Base-by-base conservation (phyloP, 805 yeast genomes). In the Cyberlindnera mrakii region DNA sequence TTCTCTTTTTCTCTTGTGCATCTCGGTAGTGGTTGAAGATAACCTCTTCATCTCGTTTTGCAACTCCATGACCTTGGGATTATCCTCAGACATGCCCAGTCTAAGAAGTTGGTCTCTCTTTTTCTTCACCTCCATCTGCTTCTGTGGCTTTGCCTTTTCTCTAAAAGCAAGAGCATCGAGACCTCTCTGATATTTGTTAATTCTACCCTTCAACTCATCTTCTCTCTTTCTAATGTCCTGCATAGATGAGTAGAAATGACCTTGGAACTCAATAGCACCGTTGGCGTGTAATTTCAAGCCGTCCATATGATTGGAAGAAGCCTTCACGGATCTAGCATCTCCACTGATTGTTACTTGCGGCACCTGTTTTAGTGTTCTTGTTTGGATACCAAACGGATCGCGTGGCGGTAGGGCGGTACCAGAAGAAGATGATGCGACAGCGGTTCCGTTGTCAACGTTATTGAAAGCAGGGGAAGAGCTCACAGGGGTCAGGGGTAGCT, bases 71-170 rank as follows among this genome's bases (percentile, higher is more conserved):
- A 48, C 40, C 29, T 40, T 41, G 11, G 32, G 19, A 27, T 37
- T 44, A 7, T 35, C 37, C 18, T 19, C 35, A 3, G 42, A 15
- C 18, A 43, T 41, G 13, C 52, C 49, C 44, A 48, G 33, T 16
- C 39, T 30, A 17, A 48, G 14, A 19, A 48, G 30, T 20, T 39
- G 41, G 32, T 45, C 49, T 25, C 42, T 39, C 33, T 45, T 39
- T 6, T 20, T 39, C 43, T 45, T 48, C n/a, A 43, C 30, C 27
- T 42, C 40, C 11, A 43, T 33, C 16, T 20, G 41, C 16, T 30
- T 44, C 20, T 25, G 33, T 15, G 51, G 51, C 4, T 48, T 42
- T 11, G 16, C 18, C 35, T 35, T 40, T 36, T 45, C 43, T 19
- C 40, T 40, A 3, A 9, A 7, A 4, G 33, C 43, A 7, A 44